phyloP scores from a whole-genome alignment of 2,329 filamentous ascomycete genomes.

The Ceratocystis ficicola region DNA sequence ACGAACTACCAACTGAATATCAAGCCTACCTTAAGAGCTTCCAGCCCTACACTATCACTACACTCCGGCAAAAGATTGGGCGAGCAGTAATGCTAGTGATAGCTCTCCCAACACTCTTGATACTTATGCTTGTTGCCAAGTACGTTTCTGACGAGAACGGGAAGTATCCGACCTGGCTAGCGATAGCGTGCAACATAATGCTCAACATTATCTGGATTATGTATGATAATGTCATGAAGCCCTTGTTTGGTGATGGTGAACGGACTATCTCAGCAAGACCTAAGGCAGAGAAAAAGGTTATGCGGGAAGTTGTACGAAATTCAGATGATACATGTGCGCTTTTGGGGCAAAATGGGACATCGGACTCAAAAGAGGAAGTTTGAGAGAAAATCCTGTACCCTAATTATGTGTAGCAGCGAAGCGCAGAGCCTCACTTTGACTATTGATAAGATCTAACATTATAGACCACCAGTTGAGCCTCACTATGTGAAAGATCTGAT shows the following conservation, averaged over 20 bases:
- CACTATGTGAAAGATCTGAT: not conserved
- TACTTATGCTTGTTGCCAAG: constrained; percentile 37
- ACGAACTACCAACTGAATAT: constrained; percentile 68
- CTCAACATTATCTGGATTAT: constrained; percentile 39
- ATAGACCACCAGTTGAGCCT: not conserved
- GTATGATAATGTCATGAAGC: constrained; percentile 40
- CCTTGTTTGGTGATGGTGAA: constrained; percentile 77
- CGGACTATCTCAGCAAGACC: constrained; percentile 33
- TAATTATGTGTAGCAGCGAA: not conserved
- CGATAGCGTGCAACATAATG: constrained; percentile 33
- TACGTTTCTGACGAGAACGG: constrained; percentile 55
- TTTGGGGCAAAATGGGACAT: constrained; percentile 1
- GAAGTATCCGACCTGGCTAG: constrained; percentile 52
- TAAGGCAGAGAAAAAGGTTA: not conserved
- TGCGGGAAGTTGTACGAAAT: not conserved
- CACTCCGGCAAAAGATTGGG: constrained; percentile 52
- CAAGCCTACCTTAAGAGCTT: constrained; percentile 58
- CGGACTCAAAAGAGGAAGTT: not conserved
- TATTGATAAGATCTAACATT: not conserved
- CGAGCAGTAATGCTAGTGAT: constrained; percentile 50
- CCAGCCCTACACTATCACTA: constrained; percentile 59
- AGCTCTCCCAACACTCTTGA: constrained; percentile 38
- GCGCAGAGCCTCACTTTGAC: not conserved
- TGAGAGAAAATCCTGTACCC: not conserved
- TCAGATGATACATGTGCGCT: constrained; percentile 7